Conservation (phyloP, 1,284 basidiomycete species). For the Mycena sp. region DNA sequence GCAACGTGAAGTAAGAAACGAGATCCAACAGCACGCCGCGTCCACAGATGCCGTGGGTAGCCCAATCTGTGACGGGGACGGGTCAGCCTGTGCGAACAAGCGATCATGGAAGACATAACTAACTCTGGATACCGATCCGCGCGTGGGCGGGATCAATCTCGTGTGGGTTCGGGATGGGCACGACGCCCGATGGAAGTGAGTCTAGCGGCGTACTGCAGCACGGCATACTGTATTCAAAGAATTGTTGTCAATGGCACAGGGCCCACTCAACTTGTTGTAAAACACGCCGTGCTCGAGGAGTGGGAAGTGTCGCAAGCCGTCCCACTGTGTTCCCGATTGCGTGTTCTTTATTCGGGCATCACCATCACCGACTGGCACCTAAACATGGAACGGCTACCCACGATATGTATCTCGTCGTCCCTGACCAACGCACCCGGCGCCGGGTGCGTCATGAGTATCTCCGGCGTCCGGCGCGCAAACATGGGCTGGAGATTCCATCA, state of each 20-base stretch:
- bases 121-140: constrained; percentile 75
- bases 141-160: constrained; percentile 59
- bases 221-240: constrained; percentile 5
- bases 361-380: not conserved
- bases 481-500: constrained; percentile 53
- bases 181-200: constrained; percentile 55
- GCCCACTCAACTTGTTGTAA: constrained; percentile 64
- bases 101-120: not conserved
- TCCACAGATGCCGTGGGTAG: constrained; percentile 77
- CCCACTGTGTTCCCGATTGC: constrained; percentile 81
- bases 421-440: constrained; percentile 41
- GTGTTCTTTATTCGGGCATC: constrained; percentile 59
- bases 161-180: constrained; percentile 57
- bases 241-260: not conserved
- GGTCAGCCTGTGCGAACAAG: not conserved
- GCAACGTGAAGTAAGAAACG: constrained; percentile 53
- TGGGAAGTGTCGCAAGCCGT: constrained; percentile 69
- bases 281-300: constrained; percentile 62
- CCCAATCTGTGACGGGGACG: constrained; percentile 61
- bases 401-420: constrained; percentile 71
- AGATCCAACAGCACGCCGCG: constrained; percentile 77
- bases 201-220: constrained; percentile 54
- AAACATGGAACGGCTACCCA: constrained; percentile 31
- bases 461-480: constrained; percentile 63
- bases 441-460: constrained; percentile 48